These are phyloP conservation scores for Acrodontium crateriforme DNA, from an alignment of 2,329 filamentous ascomycete species.

Conservation along the genomic window DNA sequence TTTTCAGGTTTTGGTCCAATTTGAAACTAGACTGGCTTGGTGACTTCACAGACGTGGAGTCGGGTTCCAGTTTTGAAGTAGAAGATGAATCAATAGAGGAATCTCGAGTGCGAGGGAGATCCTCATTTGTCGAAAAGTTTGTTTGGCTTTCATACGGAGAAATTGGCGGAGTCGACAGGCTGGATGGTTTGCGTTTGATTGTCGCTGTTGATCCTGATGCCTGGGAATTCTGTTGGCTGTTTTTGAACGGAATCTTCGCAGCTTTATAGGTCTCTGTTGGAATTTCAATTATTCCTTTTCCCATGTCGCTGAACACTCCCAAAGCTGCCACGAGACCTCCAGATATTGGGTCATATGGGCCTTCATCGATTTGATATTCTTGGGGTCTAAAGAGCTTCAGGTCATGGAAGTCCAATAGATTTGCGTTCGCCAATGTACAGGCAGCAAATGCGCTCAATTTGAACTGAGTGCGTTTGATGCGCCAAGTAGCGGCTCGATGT, in stretches of 20 bases:
- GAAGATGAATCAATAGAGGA: too few species aligned
- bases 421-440: conserved; percentile 48
- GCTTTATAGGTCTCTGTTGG: conserved; percentile 39
- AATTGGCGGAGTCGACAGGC: background rate
- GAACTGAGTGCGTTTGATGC: conserved; percentile 50
- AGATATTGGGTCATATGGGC: conserved; percentile 65
- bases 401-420: conserved; percentile 50
- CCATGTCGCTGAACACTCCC: conserved; percentile 60
- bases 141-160: background rate
- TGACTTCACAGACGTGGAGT: conserved; percentile 1
- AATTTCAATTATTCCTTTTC: conserved; percentile 66
- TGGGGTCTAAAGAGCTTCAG: conserved; percentile 47
- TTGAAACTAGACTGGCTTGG: conserved; percentile 6
- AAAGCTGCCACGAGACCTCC: conserved; percentile 61
- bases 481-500: conserved; percentile 60
- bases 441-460: conserved; percentile 59
- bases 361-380: conserved; percentile 63
- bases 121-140: background rate
- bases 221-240: conserved; percentile 1
- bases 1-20: conserved; percentile 4
- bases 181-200: conserved; percentile 1
- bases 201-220: conserved; percentile 1
- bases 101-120: too few species aligned
- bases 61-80: background rate
- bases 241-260: conserved; percentile 25